These are phyloP conservation scores for Aspergillus fijiensis DNA, from an alignment of 2,329 filamentous ascomycete genomes.

Conservation along the genomic window DNA sequence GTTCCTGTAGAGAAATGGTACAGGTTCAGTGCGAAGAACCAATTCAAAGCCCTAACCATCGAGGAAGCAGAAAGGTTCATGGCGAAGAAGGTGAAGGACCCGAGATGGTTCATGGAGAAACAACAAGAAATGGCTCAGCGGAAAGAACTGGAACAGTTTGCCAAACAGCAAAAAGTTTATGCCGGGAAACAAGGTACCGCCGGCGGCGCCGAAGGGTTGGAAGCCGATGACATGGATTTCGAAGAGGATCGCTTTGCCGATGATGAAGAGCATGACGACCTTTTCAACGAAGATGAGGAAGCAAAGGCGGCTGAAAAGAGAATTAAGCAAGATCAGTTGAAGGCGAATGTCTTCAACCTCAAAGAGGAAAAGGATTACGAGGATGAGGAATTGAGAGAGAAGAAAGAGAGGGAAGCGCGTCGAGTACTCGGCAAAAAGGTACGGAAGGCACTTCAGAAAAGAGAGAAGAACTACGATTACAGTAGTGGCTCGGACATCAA, in stretches of 20 bases:
- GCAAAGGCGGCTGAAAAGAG: slow-evolving; percentile 68
- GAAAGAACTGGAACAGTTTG: slow-evolving; percentile 60
- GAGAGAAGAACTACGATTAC: slow-evolving; percentile 85
- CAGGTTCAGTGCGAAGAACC: slow-evolving; percentile 54
- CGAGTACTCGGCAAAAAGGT: slow-evolving; percentile 73
- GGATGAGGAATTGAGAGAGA: slow-evolving; percentile 65
- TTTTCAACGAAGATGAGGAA: slow-evolving; percentile 83
- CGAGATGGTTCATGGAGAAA: slow-evolving; percentile 75
- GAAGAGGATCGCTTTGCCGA: slow-evolving; percentile 78
- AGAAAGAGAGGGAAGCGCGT: slow-evolving; percentile 63
- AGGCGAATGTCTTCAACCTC: slow-evolving; percentile 80
- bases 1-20: slow-evolving; percentile 96
- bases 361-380: slow-evolving; percentile 70
- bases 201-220: slow-evolving; percentile 51
- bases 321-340: slow-evolving; percentile 78
- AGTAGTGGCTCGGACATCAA: slow-evolving; percentile 66
- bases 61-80: slow-evolving; percentile 84
- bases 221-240: slow-evolving; percentile 66
- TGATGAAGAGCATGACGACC: slow-evolving; percentile 74
- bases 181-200: slow-evolving; percentile 47
- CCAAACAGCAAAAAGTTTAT: slow-evolving; percentile 47
- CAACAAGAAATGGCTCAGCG: slow-evolving; percentile 53
- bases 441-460: slow-evolving; percentile 76
- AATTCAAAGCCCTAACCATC: slow-evolving; percentile 73
- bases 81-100: slow-evolving; percentile 72